Percentiles rank a stretch among this genome's conserved stretches.
Evolutionary conservation across 2,329 filamentous ascomycete genomes (phyloP).

Genomic region (Magnaporthiopsis rhizophila): DNA sequence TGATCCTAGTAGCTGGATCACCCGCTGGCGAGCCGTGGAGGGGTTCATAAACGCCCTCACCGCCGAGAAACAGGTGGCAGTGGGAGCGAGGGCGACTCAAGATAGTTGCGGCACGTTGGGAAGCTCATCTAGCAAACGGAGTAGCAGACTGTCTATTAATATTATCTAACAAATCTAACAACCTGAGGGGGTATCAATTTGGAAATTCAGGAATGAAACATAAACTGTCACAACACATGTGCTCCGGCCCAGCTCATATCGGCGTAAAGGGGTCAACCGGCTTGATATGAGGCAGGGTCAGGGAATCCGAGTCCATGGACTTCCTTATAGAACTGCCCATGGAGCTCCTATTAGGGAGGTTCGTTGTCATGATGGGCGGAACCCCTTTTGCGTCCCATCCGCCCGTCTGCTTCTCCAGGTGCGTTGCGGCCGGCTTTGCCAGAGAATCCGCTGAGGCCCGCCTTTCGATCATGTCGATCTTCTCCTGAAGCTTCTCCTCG

Average conservation of each 20-base stretch:
- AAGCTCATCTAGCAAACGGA: too few species aligned
- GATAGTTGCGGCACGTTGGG: too few species aligned
- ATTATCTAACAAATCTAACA: too few species aligned
- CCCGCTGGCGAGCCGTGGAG: too few species aligned
- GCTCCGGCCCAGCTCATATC: neutral
- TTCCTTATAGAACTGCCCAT: too few species aligned
- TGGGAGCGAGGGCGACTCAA: too few species aligned
- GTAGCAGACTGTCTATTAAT: too few species aligned
- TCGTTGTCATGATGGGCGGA: neutral
- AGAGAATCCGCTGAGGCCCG: neutral
- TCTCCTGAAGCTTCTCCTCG: constrained; percentile 1
- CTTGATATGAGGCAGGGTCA: neutral
- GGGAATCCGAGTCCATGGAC: neutral
- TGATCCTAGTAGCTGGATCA: too few species aligned
- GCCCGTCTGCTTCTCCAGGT: neutral
- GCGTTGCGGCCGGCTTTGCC: neutral
- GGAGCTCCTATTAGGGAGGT: neutral
- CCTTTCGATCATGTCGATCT: neutral
- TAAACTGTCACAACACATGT: neutral
- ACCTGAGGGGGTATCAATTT: too few species aligned
- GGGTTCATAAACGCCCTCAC: too few species aligned
- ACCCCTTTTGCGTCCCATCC: neutral
- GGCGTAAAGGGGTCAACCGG: neutral
- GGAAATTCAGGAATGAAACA: neutral
- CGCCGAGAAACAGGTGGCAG: too few species aligned